Base-by-base conservation (phyloP, 768 basidiomycete species). In the Rossbeevera mucosa region DNA sequence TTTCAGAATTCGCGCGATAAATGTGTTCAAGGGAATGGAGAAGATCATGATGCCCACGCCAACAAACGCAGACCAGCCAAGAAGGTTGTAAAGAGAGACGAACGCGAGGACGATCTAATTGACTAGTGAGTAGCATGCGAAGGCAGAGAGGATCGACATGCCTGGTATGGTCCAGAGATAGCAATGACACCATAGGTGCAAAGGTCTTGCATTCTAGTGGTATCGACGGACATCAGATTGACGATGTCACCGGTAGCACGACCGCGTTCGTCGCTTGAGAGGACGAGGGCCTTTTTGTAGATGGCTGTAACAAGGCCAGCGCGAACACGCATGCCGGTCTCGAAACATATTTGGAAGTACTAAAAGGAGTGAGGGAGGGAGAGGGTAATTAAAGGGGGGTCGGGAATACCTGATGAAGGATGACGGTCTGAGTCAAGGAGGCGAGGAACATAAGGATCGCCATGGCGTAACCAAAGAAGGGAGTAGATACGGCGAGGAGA, bases 321-420 rank as follows among this genome's bases (percentile, higher is more conserved):
- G 25, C 93, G 85, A 41, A 96, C 80, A n/a, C 94, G 85, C 94
- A 95, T 95, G 7, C 91, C 91, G 9, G 88, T 89, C 62, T 88
- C 82, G 63, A 80, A 89, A 44, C 85, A 84, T 3, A 80, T 76
- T 71, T 94, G 88, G 69, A 95, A 94, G 68, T 94, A 95, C 85
- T 90, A 55, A 24, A 45, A 18, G 2, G 9, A 11, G 18, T 38
- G 36, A 38, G 36, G 4, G 18, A 18, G 30, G 8, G 11, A 7
- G 9, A n/a, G 5, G 13, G 58, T 12, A 59, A 41, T 13, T 5
- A 24, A 4, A 12, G 2, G 2, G 2, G 7, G 20, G 20, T 7
- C 16, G 14, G 7, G 20, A 25, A 3, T 64, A 87, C 87, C 75
- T 93, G 91, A 58, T 94, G 88, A 50, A 95, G 70, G 41, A 87